Evolutionary conservation across 2,329 filamentous ascomycete genomes (phyloP).

Genomic region (Epichloe gansuensis): DNA sequence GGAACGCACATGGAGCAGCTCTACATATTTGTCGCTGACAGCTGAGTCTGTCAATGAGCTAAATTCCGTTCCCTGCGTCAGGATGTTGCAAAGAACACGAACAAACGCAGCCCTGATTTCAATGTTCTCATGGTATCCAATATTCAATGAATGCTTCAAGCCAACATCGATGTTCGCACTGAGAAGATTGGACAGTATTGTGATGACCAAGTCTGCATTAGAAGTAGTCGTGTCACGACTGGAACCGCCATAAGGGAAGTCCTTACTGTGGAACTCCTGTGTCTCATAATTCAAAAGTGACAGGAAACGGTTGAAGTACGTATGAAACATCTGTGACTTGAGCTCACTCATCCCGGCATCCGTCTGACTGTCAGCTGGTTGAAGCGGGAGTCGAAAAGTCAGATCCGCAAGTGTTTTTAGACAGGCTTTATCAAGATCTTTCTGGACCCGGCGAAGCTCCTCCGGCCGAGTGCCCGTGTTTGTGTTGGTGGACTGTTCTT

Average conservation of each 20-base stretch:
- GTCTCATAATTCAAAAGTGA: constrained; percentile 50
- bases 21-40: constrained; percentile 57
- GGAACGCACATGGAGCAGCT: constrained; percentile 39
- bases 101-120: constrained; percentile 60
- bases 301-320: constrained; percentile 58
- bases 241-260: constrained; percentile 20
- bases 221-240: constrained; percentile 41
- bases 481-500: constrained; percentile 26
- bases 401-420: constrained; percentile 53
- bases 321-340: constrained; percentile 60
- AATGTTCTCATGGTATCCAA: constrained; percentile 58
- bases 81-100: constrained; percentile 57
- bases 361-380: constrained; percentile 51
- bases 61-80: constrained; percentile 61
- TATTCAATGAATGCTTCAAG: constrained; percentile 56
- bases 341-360: constrained; percentile 56
- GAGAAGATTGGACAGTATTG: constrained; percentile 54
- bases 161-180: constrained; percentile 63
- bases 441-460: constrained; percentile 45
- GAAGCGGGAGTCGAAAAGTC: constrained; percentile 53
- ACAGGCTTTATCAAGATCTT: constrained; percentile 54
- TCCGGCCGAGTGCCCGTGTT: constrained; percentile 35
- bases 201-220: constrained; percentile 52
- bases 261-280: constrained; percentile 23
- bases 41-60: constrained; percentile 55